A percentile compares a stretch with the other conserved stretches of the same genome.
phyloP scores from a whole-genome alignment of 78 protist genomes.

The Speleostelium caveatum region DNA sequence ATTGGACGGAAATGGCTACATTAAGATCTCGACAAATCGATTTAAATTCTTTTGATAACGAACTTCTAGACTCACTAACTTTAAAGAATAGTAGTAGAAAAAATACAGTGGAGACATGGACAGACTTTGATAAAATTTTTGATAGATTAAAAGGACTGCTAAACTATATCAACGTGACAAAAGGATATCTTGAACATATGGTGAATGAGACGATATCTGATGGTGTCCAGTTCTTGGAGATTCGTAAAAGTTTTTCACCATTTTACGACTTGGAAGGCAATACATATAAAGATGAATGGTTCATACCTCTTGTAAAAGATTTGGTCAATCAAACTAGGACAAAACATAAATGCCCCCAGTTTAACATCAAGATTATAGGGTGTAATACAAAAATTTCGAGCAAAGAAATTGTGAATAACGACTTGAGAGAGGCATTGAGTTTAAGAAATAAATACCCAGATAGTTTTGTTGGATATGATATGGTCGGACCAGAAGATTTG shows the following conservation, averaged over 20 bases:
- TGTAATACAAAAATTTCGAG: constrained; percentile 23
- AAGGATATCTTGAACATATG: constrained; percentile 46
- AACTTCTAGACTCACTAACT: constrained; percentile 3
- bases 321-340: background rate
- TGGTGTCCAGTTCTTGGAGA: constrained; percentile 48
- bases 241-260: constrained; percentile 14
- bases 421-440: constrained; percentile 9
- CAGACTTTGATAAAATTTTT: constrained; percentile 65
- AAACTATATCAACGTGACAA: background rate
- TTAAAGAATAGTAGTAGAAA: constrained; percentile 1
- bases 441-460: constrained; percentile 58
- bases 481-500: constrained; percentile 87
- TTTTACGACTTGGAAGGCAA: constrained; percentile 32
- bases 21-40: background rate
- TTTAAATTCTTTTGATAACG: constrained; percentile 13
- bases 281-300: constrained; percentile 36
- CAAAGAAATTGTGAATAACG: background rate
- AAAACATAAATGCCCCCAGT: constrained; percentile 9
- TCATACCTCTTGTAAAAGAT: background rate
- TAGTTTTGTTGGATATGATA: constrained; percentile 80
- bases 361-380: constrained; percentile 42
- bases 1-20: background rate
- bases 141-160: constrained; percentile 20
- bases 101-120: constrained; percentile 17
- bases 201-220: constrained; percentile 32